Evolutionary conservation across 192 early-diverging fungal species (phyloP).

Genomic region (Coemansia sp.): DNA sequence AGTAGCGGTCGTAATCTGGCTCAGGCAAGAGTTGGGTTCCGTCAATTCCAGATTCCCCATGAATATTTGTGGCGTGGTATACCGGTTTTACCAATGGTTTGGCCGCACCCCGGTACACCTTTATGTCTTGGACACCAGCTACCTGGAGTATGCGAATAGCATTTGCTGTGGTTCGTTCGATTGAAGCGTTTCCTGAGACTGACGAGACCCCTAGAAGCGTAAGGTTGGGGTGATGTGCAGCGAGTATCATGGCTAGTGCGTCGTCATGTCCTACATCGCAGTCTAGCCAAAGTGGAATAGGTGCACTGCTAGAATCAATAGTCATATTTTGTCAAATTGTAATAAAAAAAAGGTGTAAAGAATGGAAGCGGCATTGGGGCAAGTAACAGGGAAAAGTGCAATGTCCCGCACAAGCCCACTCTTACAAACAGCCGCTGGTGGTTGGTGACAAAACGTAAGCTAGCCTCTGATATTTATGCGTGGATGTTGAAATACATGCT

Average conservation of each 20-base stretch:
- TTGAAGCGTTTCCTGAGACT: slow-evolving; percentile 20
- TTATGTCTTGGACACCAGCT: slow-evolving; percentile 27
- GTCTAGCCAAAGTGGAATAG: slow-evolving; percentile 36
- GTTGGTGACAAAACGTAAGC: background rate
- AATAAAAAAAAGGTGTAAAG: background rate
- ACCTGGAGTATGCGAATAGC: slow-evolving; percentile 21
- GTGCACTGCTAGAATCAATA: background rate
- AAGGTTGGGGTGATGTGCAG: slow-evolving; percentile 30
- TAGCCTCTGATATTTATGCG: background rate
- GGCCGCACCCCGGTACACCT: slow-evolving; percentile 28
- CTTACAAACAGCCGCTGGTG: background rate
- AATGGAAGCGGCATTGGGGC: background rate
- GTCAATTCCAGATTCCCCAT: slow-evolving; percentile 18
- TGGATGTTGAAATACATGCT: background rate
- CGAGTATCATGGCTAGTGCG: slow-evolving; percentile 31
- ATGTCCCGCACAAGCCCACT: background rate
- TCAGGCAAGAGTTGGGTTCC: slow-evolving; percentile 14
- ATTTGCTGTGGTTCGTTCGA: slow-evolving; percentile 26
- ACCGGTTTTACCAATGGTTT: slow-evolving; percentile 21
- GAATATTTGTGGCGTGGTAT: slow-evolving; percentile 12
- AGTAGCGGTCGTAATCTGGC: slow-evolving; percentile 15
- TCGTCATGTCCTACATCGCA: slow-evolving; percentile 44
- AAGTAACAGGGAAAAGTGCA: background rate
- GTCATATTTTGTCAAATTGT: background rate
- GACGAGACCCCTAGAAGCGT: slow-evolving; percentile 28